Evolutionary conservation across 2,329 filamentous ascomycete genomes (phyloP), one percentile per base, ranked within the genome.

Genomic region (Leptodontidium sp.): DNA sequence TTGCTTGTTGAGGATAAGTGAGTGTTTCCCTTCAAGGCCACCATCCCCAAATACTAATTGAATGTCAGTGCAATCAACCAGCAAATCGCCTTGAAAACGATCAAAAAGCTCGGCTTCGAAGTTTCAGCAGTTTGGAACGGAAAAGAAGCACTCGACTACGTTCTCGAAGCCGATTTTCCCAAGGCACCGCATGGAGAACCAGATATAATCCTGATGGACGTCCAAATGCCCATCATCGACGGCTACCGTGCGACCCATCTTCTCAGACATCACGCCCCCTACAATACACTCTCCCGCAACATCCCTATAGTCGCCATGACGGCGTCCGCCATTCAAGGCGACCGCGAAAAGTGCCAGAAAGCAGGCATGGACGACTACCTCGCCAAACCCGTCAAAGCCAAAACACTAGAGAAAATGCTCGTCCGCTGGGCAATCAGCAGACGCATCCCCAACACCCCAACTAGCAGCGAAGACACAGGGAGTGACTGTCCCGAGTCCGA

Each of bases 271-370:
- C 88, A 92, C 72, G 77, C 85, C 1, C 89, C 90, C 0, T 93
- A 91, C 79, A 88, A 85, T 50, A 75, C 81, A 1, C 85, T 86
- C 64, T 82, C 88, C 4, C 83, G 85, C 65, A 83, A 89, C 53
- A 89, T 93, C 5, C 91, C 91, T 0, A 93, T 94, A 62, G 89
- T 94, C 47, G 91, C 91, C n/a, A 93, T 94, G 90, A 94, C 91
- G 0, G 92, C 91, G 4, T 92, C 89, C 4, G 91, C 91, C 0
- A 93, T 93, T 50, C 90, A 93, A 76, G 91, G 91, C 4, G 91
- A 94, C 75, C 84, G 86, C 61, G 91, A 93, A 77, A 93, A 93
- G 76, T 93, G 91, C 76, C 86, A 87, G 69, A 85, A 85, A 70
- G 90, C 90, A 9, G 91, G 91, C 40, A 93, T 93, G 91, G 91